Evolutionary conservation across 768 basidiomycete species (phyloP), one percentile per base, ranked within the genome.

Genomic region (Suillus spraguei): DNA sequence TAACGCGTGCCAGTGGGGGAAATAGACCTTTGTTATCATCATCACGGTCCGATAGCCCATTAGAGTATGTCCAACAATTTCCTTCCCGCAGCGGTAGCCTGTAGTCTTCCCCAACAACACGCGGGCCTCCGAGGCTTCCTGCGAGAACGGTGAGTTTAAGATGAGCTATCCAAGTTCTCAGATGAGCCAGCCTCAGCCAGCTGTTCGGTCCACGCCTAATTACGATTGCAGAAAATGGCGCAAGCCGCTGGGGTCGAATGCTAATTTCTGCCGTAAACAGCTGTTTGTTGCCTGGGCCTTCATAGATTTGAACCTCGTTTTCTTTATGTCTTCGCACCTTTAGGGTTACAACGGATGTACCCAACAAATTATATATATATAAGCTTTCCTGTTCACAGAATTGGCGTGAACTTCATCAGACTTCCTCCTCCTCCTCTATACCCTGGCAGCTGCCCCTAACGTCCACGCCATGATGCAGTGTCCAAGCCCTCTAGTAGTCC

Each of bases 161-260:
- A 64, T 67, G 64, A 64, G 70, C 54, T 54, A 67, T 67, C 33
- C 52, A 55, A 24, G 39, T 58, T 47, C 64, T 56, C 16, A 63
- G 50, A 53, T 53, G n/a, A 64, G 55, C 56, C 22, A 50, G 55
- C 36, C 46, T 41, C 36, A 54, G 60, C 62, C 44, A 64, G 58
- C n/a, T 49, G 47, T 0, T 58, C 17, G 38, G 55, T 28, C 16
- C 55, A 39, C 38, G 24, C 38, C 38, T 39, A 58, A 58, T 56
- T 22, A 60, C 33, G 33, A 44, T 50, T 56, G 16, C 17, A 44
- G 41, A 49, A 59, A 66, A 44, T 7, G 20, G 55, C 41, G 24
- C 28, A 16, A 39, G 69, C 61, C 71, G 71, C 71, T 73, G 71
- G 28, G 55, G 61, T 71, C 59, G 65, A 73, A 72, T 68, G 71